Evolutionary conservation across 2,329 filamentous ascomycete species (phyloP).

Genomic region (Alternaria novae-zelandiae): DNA sequence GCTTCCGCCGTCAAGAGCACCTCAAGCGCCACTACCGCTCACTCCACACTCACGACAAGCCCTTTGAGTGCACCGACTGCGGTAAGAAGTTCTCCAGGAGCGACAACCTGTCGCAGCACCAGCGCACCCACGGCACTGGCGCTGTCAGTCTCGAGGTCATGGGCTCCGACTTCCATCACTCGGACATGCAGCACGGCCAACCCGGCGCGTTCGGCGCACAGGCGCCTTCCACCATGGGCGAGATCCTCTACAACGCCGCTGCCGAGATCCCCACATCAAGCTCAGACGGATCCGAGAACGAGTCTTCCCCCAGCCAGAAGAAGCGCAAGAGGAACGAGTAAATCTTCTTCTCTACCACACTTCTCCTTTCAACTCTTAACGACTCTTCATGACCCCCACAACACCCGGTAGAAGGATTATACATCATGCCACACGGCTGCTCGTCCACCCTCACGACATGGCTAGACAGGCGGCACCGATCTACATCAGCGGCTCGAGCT

Average conservation of each 20-base stretch:
- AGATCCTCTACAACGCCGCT: conserved; percentile 49
- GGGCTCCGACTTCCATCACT: conserved; percentile 62
- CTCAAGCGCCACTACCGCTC: conserved; percentile 98
- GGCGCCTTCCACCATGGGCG: conserved; percentile 47
- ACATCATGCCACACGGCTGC: conserved; percentile 32
- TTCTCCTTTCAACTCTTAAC: conserved; percentile 38
- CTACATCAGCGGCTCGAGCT: conserved; percentile 28
- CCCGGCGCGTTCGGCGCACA: conserved; percentile 40
- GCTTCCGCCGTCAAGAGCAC: conserved; percentile 97
- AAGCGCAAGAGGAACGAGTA: conserved; percentile 75
- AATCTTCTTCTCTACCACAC: conserved; percentile 11
- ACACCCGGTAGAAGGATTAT: conserved; percentile 36
- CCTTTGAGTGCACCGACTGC: conserved; percentile 95
- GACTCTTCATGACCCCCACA: conserved; percentile 44
- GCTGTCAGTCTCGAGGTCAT: conserved; percentile 91
- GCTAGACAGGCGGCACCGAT: conserved; percentile 41
- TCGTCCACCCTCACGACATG: conserved; percentile 39
- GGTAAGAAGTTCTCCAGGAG: conserved; percentile 99
- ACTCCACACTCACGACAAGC: conserved; percentile 98
- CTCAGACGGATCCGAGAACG: conserved; percentile 47
- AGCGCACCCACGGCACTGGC: conserved; percentile 88
- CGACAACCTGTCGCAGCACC: conserved; percentile 96
- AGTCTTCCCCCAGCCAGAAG: conserved; percentile 56
- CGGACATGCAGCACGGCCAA: conserved; percentile 53
- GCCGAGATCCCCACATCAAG: conserved; percentile 44